A percentile compares a stretch with the other conserved stretches of the same genome.
phyloP scores from a whole-genome alignment of 805 yeast species.

The Cyberlindnera maritima region DNA sequence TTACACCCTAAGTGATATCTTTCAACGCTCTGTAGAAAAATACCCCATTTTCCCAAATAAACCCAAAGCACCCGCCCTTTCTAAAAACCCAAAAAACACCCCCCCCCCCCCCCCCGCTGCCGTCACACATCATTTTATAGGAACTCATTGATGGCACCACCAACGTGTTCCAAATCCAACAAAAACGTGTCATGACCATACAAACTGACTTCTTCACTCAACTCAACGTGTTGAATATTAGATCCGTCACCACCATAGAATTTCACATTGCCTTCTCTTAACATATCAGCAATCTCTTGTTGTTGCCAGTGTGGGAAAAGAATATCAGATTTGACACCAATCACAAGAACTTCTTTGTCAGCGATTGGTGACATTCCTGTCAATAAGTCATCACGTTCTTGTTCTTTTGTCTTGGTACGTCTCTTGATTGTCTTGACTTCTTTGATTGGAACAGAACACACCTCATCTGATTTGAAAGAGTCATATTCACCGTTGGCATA shows the following conservation, averaged over 20 bases:
- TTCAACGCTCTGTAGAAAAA: no score
- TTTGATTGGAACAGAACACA: slow-evolving; percentile 41
- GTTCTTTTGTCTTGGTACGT: slow-evolving; percentile 49
- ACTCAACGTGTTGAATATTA: slow-evolving; percentile 62
- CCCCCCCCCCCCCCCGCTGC: no score
- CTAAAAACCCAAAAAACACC: no score
- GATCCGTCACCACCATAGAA: slow-evolving; percentile 34
- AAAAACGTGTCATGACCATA: slow-evolving; percentile 93
- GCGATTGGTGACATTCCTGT: slow-evolving; percentile 64
- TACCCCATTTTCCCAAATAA: no score
- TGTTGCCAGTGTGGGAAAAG: slow-evolving; percentile 96
- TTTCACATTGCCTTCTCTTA: slow-evolving; percentile 35
- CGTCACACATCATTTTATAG: no score
- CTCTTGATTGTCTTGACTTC: slow-evolving; percentile 53
- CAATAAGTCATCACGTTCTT: slow-evolving; percentile 56
- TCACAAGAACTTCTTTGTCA: slow-evolving; percentile 64
- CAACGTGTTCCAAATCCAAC: slow-evolving; percentile 74
- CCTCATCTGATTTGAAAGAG: slow-evolving; percentile 26
- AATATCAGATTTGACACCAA: slow-evolving; percentile 92
- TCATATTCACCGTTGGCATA: slow-evolving; percentile 24
- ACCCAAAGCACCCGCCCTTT: no score
- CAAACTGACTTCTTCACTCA: slow-evolving; percentile 71
- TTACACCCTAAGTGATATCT: no score
- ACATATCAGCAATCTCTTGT: slow-evolving; percentile 65
- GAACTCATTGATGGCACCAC: slow-evolving; percentile 68